Percentiles rank a stretch among this genome's conserved stretches.
phyloP scores from a whole-genome alignment of 2,329 filamentous ascomycete genomes.

The Hawksworthiomyces lignivorus region DNA sequence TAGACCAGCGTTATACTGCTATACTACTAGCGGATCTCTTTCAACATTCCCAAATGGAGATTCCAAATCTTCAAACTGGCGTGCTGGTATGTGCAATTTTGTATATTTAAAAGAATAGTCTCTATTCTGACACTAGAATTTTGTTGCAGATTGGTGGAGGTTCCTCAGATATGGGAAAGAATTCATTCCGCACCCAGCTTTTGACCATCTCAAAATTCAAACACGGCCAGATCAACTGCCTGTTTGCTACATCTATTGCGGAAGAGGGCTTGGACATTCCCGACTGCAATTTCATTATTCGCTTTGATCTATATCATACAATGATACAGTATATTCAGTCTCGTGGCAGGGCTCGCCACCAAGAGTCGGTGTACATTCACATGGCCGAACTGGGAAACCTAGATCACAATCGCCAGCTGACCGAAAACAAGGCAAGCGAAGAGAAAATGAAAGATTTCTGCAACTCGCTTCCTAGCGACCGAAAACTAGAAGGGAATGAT shows the following conservation, averaged over 20 bases:
- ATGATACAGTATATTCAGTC: slow-evolving; percentile 96
- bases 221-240: slow-evolving; percentile 50
- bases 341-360: slow-evolving; percentile 73
- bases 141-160: slow-evolving; percentile 10
- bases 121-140: too few relatives aligned
- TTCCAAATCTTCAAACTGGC: slow-evolving; percentile 51
- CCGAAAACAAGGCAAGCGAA: slow-evolving; percentile 55
- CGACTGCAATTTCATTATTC: slow-evolving; percentile 57
- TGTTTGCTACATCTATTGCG: slow-evolving; percentile 59
- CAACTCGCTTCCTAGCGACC: slow-evolving; percentile 62
- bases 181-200: slow-evolving; percentile 54
- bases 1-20: slow-evolving; percentile 70
- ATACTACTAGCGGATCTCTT: slow-evolving; percentile 65
- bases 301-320: slow-evolving; percentile 83
- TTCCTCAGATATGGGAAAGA: slow-evolving; percentile 10
- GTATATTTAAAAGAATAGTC: too few relatives aligned
- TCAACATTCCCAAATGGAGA: slow-evolving; percentile 41
- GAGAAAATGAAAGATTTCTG: slow-evolving; percentile 68
- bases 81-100: slow-evolving; percentile 46
- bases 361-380: slow-evolving; percentile 70
- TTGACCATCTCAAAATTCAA: slow-evolving; percentile 60
- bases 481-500: slow-evolving; percentile 56
- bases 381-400: slow-evolving; percentile 70
- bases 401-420: slow-evolving; percentile 47
- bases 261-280: slow-evolving; percentile 63